Conservation (phyloP, 805 yeast species). For the Tetrapisispora namnaoensis region DNA sequence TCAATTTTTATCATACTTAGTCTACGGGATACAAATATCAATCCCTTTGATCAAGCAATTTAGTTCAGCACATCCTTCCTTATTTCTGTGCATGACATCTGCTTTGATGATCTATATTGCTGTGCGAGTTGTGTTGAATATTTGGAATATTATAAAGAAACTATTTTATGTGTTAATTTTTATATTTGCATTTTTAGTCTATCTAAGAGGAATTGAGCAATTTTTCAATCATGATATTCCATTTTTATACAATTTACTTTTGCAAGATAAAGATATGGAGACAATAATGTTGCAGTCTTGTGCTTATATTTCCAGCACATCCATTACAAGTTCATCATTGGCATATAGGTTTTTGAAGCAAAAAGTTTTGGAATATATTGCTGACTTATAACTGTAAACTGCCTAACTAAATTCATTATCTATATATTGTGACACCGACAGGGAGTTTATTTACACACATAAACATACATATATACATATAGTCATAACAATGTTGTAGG, state of each 20-base stretch:
- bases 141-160: slow-evolving; percentile 22
- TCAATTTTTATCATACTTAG: not conserved
- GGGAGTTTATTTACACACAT: too few species aligned
- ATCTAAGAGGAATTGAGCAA: slow-evolving; percentile 27
- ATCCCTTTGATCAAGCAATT: slow-evolving; percentile 15
- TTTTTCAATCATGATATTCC: slow-evolving; percentile 18
- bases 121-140: slow-evolving; percentile 25
- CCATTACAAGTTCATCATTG: not conserved
- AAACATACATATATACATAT: too few species aligned
- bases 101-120: slow-evolving; percentile 15
- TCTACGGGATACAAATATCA: slow-evolving; percentile 12
- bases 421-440: not conserved
- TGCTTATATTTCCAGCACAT: slow-evolving; percentile 2
- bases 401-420: too few species aligned
- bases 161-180: slow-evolving; percentile 12
- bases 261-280: slow-evolving; percentile 4
- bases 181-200: slow-evolving; percentile 19
- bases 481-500: too few species aligned
- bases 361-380: not conserved
- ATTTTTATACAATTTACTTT: slow-evolving; percentile 1
- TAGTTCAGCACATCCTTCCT: slow-evolving; percentile 26
- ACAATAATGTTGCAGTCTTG: not conserved
- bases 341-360: not conserved
- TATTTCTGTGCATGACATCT: slow-evolving; percentile 16
- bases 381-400: not conserved